Percentiles rank a stretch among this genome's conserved stretches.
phyloP scores from a whole-genome alignment of 1,284 basidiomycete species.

The Rugosomyces carneus region DNA sequence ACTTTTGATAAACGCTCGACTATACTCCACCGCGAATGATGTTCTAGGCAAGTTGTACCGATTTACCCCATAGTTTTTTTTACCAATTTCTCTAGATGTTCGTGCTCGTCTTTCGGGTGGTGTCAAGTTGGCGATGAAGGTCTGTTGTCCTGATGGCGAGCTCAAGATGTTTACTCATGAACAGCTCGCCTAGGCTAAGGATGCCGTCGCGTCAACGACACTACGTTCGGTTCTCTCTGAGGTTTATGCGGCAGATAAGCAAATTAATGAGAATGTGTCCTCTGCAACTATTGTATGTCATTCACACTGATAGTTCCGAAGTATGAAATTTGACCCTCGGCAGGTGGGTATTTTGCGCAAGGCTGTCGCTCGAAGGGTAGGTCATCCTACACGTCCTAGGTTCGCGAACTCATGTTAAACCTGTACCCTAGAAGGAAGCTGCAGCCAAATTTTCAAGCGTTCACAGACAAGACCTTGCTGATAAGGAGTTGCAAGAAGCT shows the following conservation, averaged over 20 bases:
- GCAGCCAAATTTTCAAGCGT: conserved; percentile 49
- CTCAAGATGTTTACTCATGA: conserved; percentile 1
- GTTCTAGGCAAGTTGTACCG: conserved; percentile 4
- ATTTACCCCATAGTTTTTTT: neutral
- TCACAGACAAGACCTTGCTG: conserved; percentile 58
- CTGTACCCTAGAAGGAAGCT: conserved; percentile 46
- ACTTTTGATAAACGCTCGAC: conserved; percentile 1
- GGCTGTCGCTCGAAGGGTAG: conserved; percentile 51
- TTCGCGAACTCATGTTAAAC: neutral
- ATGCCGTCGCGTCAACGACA: conserved; percentile 48
- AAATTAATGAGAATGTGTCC: conserved; percentile 33
- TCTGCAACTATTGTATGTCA: conserved; percentile 37
- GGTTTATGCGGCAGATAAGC: conserved; percentile 62
- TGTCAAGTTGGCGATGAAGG: conserved; percentile 62
- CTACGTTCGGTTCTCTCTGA: conserved; percentile 68
- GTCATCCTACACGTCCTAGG: conserved; percentile 19
- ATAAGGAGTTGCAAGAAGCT: conserved; percentile 54
- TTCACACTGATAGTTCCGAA: neutral
- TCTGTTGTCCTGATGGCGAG: conserved; percentile 17
- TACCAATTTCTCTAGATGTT: conserved; percentile 31
- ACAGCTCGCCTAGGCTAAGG: conserved; percentile 38
- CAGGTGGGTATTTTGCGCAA: conserved; percentile 47
- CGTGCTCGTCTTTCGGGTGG: conserved; percentile 38
- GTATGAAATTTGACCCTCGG: conserved; percentile 15
- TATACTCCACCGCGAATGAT: conserved; percentile 6